A percentile compares a stretch with the other conserved stretches of the same genome.
phyloP scores from a whole-genome alignment of 1,284 basidiomycete species.

The Coniophora puteana region DNA sequence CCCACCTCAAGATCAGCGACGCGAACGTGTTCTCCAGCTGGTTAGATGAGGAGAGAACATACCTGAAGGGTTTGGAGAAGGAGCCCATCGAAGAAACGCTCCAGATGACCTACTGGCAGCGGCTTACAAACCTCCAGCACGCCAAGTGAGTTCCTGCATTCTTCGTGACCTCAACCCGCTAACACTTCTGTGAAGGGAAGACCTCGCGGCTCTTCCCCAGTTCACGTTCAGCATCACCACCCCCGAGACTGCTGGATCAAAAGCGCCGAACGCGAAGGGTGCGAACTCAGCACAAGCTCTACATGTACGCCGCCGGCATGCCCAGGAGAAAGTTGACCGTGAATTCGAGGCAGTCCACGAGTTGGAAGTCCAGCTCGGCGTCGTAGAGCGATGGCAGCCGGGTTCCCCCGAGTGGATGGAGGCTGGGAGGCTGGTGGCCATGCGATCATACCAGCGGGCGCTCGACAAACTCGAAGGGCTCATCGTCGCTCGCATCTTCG shows the following conservation, averaged over 20 bases:
- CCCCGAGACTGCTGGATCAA: neutral
- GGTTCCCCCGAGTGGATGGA: constrained; percentile 6
- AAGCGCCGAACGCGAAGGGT: no score
- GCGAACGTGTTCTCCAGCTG: neutral
- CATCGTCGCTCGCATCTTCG: constrained; percentile 15
- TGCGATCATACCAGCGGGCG: constrained; percentile 11
- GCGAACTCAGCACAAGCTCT: neutral
- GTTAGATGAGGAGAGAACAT: constrained; percentile 3
- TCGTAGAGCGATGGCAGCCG: constrained; percentile 9
- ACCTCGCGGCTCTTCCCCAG: no score
- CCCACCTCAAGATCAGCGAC: constrained; percentile 2
- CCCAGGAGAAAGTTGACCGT: neutral
- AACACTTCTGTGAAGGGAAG: no score
- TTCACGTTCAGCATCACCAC: neutral
- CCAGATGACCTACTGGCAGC: constrained; percentile 4
- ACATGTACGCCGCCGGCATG: neutral
- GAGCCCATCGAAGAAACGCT: constrained; percentile 1
- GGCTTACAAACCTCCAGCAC: neutral
- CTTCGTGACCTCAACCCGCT: no score
- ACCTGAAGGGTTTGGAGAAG: neutral
- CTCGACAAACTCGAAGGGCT: constrained; percentile 15
- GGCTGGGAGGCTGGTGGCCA: no score
- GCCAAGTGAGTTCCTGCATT: constrained; percentile 1
- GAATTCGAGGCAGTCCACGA: neutral
- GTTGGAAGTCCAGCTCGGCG: constrained; percentile 9